Conservation (phyloP, 208 protist genomes). For the Vickermania ingenoplastis region DNA sequence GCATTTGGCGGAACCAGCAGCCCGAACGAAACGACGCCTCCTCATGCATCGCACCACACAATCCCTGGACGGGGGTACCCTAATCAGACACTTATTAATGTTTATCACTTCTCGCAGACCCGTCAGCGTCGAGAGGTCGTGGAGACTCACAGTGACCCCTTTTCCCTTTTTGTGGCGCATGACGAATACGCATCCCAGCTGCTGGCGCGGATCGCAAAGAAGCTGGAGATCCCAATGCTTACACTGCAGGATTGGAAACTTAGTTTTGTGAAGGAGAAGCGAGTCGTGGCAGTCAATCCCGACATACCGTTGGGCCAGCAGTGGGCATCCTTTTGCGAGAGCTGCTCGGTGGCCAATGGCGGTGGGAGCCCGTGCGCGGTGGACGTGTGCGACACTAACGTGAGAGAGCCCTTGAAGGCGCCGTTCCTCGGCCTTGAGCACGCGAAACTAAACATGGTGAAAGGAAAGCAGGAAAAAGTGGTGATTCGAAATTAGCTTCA, state of each 20-base stretch:
- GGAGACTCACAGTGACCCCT: conserved; percentile 77
- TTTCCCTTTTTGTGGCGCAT: conserved; percentile 66
- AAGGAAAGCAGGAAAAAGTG: conserved; percentile 59
- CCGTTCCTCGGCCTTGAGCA: conserved; percentile 86
- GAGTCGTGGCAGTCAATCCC: conserved; percentile 45
- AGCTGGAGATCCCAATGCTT: conserved; percentile 58
- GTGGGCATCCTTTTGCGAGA: conserved; percentile 42
- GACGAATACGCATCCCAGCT: conserved; percentile 44
- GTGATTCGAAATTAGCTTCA: conserved; percentile 60
- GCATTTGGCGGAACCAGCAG: not conserved
- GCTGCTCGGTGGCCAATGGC: conserved; percentile 34
- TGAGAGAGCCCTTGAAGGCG: conserved; percentile 34
- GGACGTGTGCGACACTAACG: not conserved
- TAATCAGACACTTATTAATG: conserved; percentile 52
- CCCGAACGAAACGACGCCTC: not conserved
- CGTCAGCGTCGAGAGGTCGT: conserved; percentile 51
- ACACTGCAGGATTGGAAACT: conserved; percentile 81
- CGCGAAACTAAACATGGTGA: conserved; percentile 44
- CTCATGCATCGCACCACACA: not conserved
- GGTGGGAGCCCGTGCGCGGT: not conserved
- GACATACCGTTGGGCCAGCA: conserved; percentile 56
- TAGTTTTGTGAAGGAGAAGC: conserved; percentile 61
- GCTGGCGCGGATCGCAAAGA: conserved; percentile 50
- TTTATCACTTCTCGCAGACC: conserved; percentile 73
- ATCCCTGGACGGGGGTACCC: not conserved